These are phyloP conservation scores for Wilcoxina mikolae DNA, from an alignment of 495 filamentous ascomycete genomes.

Conservation along the genomic window DNA sequence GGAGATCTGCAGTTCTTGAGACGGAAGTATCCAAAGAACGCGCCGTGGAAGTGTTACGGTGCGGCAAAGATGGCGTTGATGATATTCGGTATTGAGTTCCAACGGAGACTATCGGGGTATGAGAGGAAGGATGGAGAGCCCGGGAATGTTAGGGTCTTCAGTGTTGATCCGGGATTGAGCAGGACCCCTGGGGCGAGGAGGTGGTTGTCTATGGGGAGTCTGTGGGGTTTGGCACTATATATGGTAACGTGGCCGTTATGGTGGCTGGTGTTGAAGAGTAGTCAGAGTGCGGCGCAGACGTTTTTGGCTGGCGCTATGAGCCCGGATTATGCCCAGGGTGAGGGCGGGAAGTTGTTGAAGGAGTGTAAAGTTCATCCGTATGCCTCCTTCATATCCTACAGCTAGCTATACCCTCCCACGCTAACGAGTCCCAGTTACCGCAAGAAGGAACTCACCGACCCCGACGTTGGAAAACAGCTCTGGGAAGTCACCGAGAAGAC, in stretches of 20 bases:
- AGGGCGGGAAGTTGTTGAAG: slow-evolving; percentile 62
- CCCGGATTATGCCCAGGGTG: slow-evolving; percentile 42
- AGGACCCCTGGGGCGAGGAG: slow-evolving; percentile 76
- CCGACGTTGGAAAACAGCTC: slow-evolving; percentile 60
- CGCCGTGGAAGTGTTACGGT: slow-evolving; percentile 53
- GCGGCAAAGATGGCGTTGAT: slow-evolving; percentile 81
- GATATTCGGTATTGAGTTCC: slow-evolving; percentile 72
- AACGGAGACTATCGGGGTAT: slow-evolving; percentile 72
- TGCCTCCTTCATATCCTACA: slow-evolving; percentile 22
- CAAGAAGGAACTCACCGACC: slow-evolving; percentile 60
- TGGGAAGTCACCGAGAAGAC: slow-evolving; percentile 81
- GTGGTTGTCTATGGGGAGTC: slow-evolving; percentile 67
- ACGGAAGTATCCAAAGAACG: slow-evolving; percentile 19
- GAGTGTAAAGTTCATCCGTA: slow-evolving; percentile 68
- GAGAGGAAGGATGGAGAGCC: slow-evolving; percentile 67
- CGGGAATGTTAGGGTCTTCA: slow-evolving; percentile 60
- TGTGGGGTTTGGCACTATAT: slow-evolving; percentile 72
- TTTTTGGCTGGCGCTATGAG: slow-evolving; percentile 80
- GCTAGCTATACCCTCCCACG: background rate
- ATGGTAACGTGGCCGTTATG: slow-evolving; percentile 60
- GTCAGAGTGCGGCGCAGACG: slow-evolving; percentile 69
- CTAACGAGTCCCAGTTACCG: slow-evolving; percentile 18
- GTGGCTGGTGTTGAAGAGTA: slow-evolving; percentile 79
- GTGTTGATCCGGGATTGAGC: slow-evolving; percentile 71
- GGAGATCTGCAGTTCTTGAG: slow-evolving; percentile 26